Evolutionary conservation across 108 stramenopile genomes (phyloP).

Genomic region (Discostella stelligeroides): DNA sequence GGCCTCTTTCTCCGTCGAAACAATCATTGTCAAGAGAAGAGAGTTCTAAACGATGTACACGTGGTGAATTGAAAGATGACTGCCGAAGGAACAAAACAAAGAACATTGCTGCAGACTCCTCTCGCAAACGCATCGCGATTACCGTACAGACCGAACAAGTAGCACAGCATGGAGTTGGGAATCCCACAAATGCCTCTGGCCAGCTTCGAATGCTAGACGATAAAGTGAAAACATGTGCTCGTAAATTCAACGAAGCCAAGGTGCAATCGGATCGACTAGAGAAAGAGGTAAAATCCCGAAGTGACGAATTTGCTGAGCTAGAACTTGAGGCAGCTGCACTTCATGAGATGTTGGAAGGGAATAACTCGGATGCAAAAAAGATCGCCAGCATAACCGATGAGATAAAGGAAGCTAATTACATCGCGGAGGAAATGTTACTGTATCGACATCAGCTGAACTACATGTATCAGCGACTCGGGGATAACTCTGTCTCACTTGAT

Average conservation of each 20-base stretch:
- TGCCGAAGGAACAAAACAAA: constrained; percentile 39
- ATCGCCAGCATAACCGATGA: constrained; percentile 55
- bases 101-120: constrained; percentile 37
- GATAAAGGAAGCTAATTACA: constrained; percentile 53
- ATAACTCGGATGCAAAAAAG: constrained; percentile 52
- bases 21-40: constrained; percentile 12
- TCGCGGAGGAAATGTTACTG: constrained; percentile 53
- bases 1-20: constrained; percentile 26
- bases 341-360: constrained; percentile 64
- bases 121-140: constrained; percentile 32
- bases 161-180: constrained; percentile 21
- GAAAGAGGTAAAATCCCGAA: constrained; percentile 46
- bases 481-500: constrained; percentile 65
- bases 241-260: constrained; percentile 73
- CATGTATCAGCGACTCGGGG: constrained; percentile 60
- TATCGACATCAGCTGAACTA: constrained; percentile 69
- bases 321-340: constrained; percentile 64
- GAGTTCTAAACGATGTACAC: constrained; percentile 44
- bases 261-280: constrained; percentile 52
- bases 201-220: constrained; percentile 52
- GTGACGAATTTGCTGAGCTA: constrained; percentile 54
- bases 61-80: constrained; percentile 42
- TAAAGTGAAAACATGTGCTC: constrained; percentile 57
- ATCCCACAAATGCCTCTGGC: constrained; percentile 27
- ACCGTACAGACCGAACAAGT: constrained; percentile 40